These are phyloP conservation scores for Linderniella brevidens DNA, from an alignment of 257 asterid genomes.

Conservation along the genomic window DNA sequence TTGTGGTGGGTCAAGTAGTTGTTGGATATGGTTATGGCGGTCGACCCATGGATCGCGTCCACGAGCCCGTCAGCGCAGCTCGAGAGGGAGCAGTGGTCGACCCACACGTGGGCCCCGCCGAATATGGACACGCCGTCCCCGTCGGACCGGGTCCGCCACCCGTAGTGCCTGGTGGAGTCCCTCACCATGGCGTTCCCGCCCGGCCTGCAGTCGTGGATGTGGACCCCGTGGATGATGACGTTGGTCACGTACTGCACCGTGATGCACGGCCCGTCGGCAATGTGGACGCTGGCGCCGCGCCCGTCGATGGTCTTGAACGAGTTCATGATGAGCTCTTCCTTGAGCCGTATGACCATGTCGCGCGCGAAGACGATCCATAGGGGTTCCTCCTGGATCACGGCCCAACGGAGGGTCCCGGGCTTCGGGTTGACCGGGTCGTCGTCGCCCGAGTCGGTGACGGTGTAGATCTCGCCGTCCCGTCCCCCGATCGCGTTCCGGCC, in stretches of 20 bases:
- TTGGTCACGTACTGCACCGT: slow-evolving; percentile 2
- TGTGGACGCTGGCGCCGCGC: slow-evolving; percentile 1
- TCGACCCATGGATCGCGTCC: slow-evolving; percentile 2
- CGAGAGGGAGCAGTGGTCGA: slow-evolving; percentile 5
- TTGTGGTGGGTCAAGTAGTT: slow-evolving; percentile 4
- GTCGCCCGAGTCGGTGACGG: slow-evolving; percentile 3
- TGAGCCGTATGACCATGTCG: not conserved
- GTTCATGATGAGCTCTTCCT: slow-evolving; percentile 4
- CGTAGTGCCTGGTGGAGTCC: slow-evolving; percentile 4
- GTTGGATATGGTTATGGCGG: not conserved
- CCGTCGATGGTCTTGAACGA: slow-evolving; percentile 6
- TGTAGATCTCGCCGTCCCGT: slow-evolving; percentile 2
- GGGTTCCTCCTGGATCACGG: slow-evolving; percentile 1
- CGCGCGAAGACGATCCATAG: slow-evolving; percentile 2
- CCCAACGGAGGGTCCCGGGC: slow-evolving; percentile 5
- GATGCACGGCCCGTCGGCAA: slow-evolving; percentile 1
- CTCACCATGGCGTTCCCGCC: slow-evolving; percentile 5
- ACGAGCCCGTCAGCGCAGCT: slow-evolving; percentile 3
- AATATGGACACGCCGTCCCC: slow-evolving; percentile 6
- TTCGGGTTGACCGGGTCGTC: slow-evolving; percentile 7
- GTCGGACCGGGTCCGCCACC: slow-evolving; percentile 2
- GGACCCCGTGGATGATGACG: slow-evolving; percentile 2
- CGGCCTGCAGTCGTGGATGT: slow-evolving; percentile 3
- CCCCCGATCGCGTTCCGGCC: slow-evolving; percentile 2
- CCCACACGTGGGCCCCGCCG: slow-evolving; percentile 4